phyloP scores from a whole-genome alignment of 805 yeast species.

The Kuraishia capsulata region DNA sequence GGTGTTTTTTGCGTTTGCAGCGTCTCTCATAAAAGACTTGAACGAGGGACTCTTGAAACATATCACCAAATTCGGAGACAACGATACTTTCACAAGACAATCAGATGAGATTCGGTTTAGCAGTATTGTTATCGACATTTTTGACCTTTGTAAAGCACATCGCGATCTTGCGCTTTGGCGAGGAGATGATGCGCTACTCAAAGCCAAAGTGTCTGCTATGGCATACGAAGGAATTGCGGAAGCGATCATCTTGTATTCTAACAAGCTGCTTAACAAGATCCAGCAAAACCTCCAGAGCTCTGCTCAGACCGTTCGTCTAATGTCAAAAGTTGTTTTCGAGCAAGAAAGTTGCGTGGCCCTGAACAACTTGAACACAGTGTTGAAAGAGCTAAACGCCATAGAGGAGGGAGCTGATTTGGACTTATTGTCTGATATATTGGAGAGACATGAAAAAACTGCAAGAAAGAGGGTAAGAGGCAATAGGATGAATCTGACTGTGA shows the following conservation, averaged over 20 bases:
- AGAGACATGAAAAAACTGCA: slow-evolving; percentile 18
- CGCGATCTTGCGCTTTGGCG: slow-evolving; percentile 24
- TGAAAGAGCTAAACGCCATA: slow-evolving; percentile 36
- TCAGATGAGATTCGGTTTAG: slow-evolving; percentile 19
- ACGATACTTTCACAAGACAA: neutral
- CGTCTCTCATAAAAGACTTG: neutral
- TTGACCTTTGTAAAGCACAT: slow-evolving; percentile 51
- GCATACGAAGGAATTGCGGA: slow-evolving; percentile 55
- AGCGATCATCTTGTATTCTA: slow-evolving; percentile 40
- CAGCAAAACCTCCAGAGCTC: slow-evolving; percentile 30
- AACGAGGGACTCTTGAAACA: neutral
- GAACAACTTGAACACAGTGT: slow-evolving; percentile 52
- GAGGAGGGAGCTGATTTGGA: slow-evolving; percentile 57
- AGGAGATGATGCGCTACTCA: slow-evolving; percentile 55
- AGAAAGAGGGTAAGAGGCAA: slow-evolving; percentile 13
- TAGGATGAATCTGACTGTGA: slow-evolving; percentile 2
- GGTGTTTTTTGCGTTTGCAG: neutral
- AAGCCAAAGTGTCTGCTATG: slow-evolving; percentile 47
- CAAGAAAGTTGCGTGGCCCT: slow-evolving; percentile 65
- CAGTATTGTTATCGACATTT: slow-evolving; percentile 59
- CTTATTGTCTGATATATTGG: slow-evolving; percentile 31
- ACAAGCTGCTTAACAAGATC: slow-evolving; percentile 25
- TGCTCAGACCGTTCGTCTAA: slow-evolving; percentile 22
- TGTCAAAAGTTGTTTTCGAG: slow-evolving; percentile 50
- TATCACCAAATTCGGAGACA: neutral